Evolutionary conservation across 352 stramenopile species (phyloP), one percentile per base, ranked within the genome.

Genomic region (Phytophthora ohioensis): DNA sequence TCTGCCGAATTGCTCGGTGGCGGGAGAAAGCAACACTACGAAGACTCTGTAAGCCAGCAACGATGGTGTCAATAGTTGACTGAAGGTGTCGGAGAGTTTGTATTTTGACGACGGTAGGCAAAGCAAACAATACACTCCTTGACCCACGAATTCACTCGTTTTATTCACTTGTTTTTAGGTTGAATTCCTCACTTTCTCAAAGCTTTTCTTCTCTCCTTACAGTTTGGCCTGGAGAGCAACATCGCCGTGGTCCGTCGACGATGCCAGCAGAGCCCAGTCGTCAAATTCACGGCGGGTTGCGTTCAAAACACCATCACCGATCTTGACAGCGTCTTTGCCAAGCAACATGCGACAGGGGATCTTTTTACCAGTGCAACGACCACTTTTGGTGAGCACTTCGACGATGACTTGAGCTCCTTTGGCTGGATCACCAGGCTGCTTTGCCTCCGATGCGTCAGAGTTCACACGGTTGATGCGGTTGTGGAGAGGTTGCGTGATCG

Each of bases 1-100:
- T 38, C 61, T 88, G 10, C 81, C 81, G 8, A 74, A 69, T 9
- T 86, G 78, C 32, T 58, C 78, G 1, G 67, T 81, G 13, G 78
- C 66, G 6, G 38, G 67, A 54, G 46, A 36, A 31, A 71, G 46
- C 21, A 71, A 36, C 17, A 70, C 21, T 27, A 49, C 36, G 3
- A 64, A 38, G 17, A 45, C 27, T 8, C 6, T 62, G 36, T 62
- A 71, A 60, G 31, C 5, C 49, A 45, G 49, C 41, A 21, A 66
- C 32, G 15, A 9, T 27, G 59, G 43, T 17, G 61, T 35, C 53
- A 57, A 49, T 15, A 13, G 49, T 71, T 27, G 41, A 3, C 36
- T 15, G 36, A 27, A 27, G 1, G 1, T 27, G 21, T 27, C 1
- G 21, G 21, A 27, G 21, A 27, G 21, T 27, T 27, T 27, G 21